Evolutionary conservation across 1,284 basidiomycete genomes (phyloP).

Genomic region (Filobasidium uniguttulatum): DNA sequence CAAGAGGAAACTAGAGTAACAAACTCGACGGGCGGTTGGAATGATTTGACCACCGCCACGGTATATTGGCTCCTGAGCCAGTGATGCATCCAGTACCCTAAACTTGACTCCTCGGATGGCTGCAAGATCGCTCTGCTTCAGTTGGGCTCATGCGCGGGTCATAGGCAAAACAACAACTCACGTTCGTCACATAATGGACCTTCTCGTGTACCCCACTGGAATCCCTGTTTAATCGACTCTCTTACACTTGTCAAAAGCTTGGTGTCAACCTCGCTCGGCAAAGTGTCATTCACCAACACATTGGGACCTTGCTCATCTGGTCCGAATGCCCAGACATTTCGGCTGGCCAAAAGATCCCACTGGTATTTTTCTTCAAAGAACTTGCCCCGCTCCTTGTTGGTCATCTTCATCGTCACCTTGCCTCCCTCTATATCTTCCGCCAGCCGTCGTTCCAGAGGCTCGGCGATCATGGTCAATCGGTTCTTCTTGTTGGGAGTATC

Average conservation of each 20-base stretch:
- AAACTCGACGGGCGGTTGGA: constrained; percentile 89
- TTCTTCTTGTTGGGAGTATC: constrained; percentile 99
- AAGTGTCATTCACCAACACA: constrained; percentile 84
- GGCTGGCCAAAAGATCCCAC: constrained; percentile 92
- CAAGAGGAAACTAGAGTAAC: constrained; percentile 98
- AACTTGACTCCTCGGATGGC: constrained; percentile 99
- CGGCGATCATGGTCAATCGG: constrained; percentile 93
- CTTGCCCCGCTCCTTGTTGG: constrained; percentile 78
- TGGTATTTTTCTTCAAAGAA: constrained; percentile 94
- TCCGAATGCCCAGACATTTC: constrained; percentile 99
- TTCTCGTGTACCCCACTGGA: constrained; percentile 97
- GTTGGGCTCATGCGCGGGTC: not conserved
- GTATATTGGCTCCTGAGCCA: constrained; percentile 91
- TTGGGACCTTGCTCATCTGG: constrained; percentile 92
- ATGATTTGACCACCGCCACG: constrained; percentile 97
- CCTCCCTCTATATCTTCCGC: constrained; percentile 89
- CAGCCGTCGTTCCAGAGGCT: constrained; percentile 82
- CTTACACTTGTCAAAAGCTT: constrained; percentile 76
- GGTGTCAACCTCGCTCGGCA: constrained; percentile 92
- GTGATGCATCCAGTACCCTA: constrained; percentile 75
- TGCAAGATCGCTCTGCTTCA: constrained; percentile 27
- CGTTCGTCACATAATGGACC: constrained; percentile 97
- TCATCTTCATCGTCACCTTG: constrained; percentile 81
- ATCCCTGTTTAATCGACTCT: constrained; percentile 95
- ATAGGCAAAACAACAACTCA: constrained; percentile 41